phyloP scores from a whole-genome alignment of 192 early-diverging fungal species.

The Coemansia umbellata region DNA sequence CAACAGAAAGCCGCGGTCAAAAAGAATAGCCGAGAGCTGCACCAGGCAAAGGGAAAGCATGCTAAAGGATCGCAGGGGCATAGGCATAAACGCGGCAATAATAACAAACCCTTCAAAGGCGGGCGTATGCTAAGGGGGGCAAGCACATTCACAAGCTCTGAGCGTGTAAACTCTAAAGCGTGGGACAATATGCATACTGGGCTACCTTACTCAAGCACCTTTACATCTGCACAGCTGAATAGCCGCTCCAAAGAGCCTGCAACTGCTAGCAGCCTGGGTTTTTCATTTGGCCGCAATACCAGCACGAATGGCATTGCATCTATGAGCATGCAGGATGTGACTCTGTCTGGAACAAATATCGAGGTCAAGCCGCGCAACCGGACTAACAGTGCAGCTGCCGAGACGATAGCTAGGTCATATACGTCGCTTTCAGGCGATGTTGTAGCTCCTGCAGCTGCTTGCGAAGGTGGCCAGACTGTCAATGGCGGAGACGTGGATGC shows the following conservation, averaged over 20 bases:
- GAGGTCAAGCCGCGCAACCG: conserved; percentile 2
- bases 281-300: background rate
- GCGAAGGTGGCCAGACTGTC: background rate
- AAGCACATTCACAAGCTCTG: conserved; percentile 13
- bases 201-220: conserved; percentile 13
- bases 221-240: conserved; percentile 2
- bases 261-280: background rate
- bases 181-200: background rate
- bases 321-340: conserved; percentile 36
- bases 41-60: background rate
- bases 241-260: background rate
- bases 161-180: background rate
- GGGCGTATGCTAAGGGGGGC: background rate
- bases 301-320: conserved; percentile 15
- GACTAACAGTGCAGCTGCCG: conserved; percentile 18
- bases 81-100: background rate
- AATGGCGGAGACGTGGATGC: background rate
- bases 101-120: background rate
- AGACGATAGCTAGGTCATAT: conserved; percentile 6
- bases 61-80: background rate
- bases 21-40: background rate
- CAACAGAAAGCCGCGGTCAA: background rate
- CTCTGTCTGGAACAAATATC: background rate
- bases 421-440: conserved; percentile 9
- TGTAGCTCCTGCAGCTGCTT: background rate